Base-by-base conservation (phyloP, 768 basidiomycete species). In the Leccinum variicolor region DNA sequence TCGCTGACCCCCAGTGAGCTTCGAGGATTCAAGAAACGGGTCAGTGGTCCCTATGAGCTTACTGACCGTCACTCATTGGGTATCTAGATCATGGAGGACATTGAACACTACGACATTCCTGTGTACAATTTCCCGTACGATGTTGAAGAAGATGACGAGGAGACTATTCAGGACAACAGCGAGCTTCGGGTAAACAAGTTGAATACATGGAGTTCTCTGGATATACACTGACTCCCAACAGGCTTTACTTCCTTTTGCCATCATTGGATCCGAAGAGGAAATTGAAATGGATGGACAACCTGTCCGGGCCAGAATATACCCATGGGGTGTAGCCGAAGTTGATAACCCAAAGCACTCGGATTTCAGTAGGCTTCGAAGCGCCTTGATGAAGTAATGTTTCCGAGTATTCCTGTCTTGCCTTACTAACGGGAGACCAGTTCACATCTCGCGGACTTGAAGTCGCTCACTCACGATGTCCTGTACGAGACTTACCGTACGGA, bases 291-390 rank as follows among this genome's bases (percentile, higher is more conserved):
- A 92, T 52, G 97, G 95, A 28, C 86, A 94, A 73, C 85, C 85
- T 46, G 87, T 97, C 62, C 89, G 97, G 59, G 96, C 92, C 41
- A 83, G 97, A 64, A 87, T 94, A 69, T 99, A 98, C 75, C 97
- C 97, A 4, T 99, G 97, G 97, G 97, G 97, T 67, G 82, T 98
- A 59, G 97, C 91, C 52, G 95, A 98, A 72, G 95, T 98, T 60
- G 97, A 99, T 79, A 98, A 98, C 74, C 94, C 94, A n/a, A 90
- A 93, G 72, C 97, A 99, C 77, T 97, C 92, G n/a, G 97, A 99
- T 78, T 98, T 98, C 73, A 91, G 90, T 74, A 81, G 94, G 57
- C 84, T 99, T 58, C 80, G 96, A 64, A 90, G 90, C 61, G 96
- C 95, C 43, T 79, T 99, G 54, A 81, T 99, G 66, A 90, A 90